phyloP scores from a whole-genome alignment of 2,329 filamentous ascomycete genomes.

The Penicillium corylophilum region DNA sequence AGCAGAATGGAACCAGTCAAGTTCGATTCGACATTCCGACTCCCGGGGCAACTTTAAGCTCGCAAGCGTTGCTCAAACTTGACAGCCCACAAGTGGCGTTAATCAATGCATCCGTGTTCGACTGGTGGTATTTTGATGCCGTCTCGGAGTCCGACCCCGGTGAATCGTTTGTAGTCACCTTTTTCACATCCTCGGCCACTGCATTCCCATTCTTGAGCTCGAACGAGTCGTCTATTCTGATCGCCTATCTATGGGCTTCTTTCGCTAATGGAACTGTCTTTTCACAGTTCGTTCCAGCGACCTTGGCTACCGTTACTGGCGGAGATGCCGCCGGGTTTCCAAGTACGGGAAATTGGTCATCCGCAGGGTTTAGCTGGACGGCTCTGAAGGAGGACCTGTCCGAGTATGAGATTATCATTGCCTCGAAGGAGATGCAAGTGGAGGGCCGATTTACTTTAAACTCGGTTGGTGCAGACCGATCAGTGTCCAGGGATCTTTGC shows the following conservation, averaged over 20 bases:
- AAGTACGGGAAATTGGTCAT: constrained; percentile 9
- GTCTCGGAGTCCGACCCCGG: constrained; percentile 27
- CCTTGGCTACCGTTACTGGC: constrained; percentile 9
- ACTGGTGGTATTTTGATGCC: constrained; percentile 46
- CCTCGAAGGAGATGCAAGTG: constrained; percentile 12
- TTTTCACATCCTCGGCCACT: constrained; percentile 29
- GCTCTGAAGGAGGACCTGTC: constrained; percentile 3
- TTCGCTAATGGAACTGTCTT: constrained; percentile 28
- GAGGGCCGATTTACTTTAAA: constrained; percentile 11
- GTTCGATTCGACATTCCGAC: constrained; percentile 15
- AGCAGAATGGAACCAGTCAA: constrained; percentile 8
- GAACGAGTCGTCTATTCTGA: constrained; percentile 17
- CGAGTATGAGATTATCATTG: constrained; percentile 13
- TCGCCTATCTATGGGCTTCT: constrained; percentile 27
- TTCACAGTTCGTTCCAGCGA: constrained; percentile 14
- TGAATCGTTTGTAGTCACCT: constrained; percentile 32
- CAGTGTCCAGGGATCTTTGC: neutral
- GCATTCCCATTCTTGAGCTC: constrained; percentile 40
- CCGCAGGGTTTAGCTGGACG: constrained; percentile 15
- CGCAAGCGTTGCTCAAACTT: constrained; percentile 13
- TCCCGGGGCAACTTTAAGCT: neutral
- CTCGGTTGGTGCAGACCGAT: constrained; percentile 6
- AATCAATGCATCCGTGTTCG: constrained; percentile 32
- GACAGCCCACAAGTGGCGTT: constrained; percentile 27
- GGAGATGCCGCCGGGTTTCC: neutral